A percentile compares a stretch with the other conserved stretches of the same genome.
phyloP scores from a whole-genome alignment of 2,329 filamentous ascomycete genomes.

The Aureobasidium mangrovei region DNA sequence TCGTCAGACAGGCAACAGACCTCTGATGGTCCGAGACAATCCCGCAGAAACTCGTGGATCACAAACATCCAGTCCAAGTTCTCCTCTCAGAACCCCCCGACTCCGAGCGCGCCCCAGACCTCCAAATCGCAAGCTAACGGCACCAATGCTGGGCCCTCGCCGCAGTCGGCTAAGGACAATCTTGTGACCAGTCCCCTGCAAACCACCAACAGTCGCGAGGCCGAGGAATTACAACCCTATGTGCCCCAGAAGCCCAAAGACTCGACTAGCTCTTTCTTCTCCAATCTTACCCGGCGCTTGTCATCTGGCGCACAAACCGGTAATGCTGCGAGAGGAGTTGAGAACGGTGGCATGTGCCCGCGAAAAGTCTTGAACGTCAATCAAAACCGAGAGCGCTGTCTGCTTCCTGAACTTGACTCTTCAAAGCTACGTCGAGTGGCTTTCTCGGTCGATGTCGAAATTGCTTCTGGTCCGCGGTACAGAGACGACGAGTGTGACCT shows the following conservation, averaged over 20 bases:
- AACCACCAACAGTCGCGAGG: constrained; percentile 42
- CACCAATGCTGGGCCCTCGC: constrained; percentile 23
- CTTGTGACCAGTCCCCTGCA: constrained; percentile 40
- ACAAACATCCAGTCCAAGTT: constrained; percentile 90
- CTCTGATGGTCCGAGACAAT: constrained; percentile 21
- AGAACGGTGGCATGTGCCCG: constrained; percentile 64
- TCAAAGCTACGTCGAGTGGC: constrained; percentile 78
- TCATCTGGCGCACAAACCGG: constrained; percentile 49
- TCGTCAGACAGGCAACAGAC: constrained; percentile 30
- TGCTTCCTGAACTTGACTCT: constrained; percentile 68
- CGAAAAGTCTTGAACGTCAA: constrained; percentile 80
- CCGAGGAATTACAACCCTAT: constrained; percentile 47
- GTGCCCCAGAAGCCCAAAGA: constrained; percentile 64
- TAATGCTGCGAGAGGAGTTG: constrained; percentile 44
- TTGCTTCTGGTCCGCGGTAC: constrained; percentile 78
- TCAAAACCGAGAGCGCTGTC: constrained; percentile 66
- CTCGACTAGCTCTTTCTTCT: constrained; percentile 63
- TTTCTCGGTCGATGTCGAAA: constrained; percentile 96
- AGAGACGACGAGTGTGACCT: constrained; percentile 39
- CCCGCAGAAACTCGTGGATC: constrained; percentile 76
- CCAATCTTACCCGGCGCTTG: constrained; percentile 69
- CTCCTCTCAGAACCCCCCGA: constrained; percentile 36
- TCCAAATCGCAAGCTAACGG: constrained; percentile 19
- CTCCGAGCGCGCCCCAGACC: constrained; percentile 21
- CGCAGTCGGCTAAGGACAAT: constrained; percentile 26